Evolutionary conservation across 306 rosid species (phyloP), one percentile per base, ranked within the genome.

Genomic region (Erythrophleum fordii): DNA sequence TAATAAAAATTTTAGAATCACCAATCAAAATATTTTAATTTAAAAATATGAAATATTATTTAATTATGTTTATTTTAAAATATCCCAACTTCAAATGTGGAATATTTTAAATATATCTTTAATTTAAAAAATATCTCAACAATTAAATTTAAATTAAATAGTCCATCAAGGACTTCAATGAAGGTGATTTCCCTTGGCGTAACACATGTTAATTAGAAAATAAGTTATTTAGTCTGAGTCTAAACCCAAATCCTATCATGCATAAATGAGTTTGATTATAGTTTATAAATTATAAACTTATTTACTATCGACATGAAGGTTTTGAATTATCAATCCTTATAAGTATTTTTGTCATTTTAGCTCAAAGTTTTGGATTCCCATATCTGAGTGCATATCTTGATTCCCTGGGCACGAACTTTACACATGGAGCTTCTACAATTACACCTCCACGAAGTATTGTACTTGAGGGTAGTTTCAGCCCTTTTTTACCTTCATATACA

Each of bases 401-500:
- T 35, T 64, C 69, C 34, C 69, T 34, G 23, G 45, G 20, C 6
- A 20, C 45, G 6, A 34, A 64, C 45, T 64, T 34, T 18, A 10
- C 82, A 29, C 31, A 16, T 35, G 83, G 77, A 5, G 76, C 41
- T 9, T 76, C 92, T 8, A 85, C 92, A 0, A 83, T 87, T 45
- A 17, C 2, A 81, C 58, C 65, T 41, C 87, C 87, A 0, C 1
- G 5, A 0, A 28, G 9, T 60, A 34, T 60, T 28, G 6, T 13
- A 7, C 88, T 86, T 68, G 3, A 23, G 0, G 83, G 77, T 41
- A 25, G 58, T 48, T 72, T 14, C n/a, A 89, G 90, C 80, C 92
- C 89, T 53, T 89, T n/a, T 89, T 77, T 85, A 14, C 49, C 80
- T 87, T 20, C 49, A 42, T 8, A 12, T 85, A 35, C 90, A 87